These are phyloP conservation scores for Colletotrichum neosansevieriae DNA, from an alignment of 2,329 filamentous ascomycete species.

Conservation along the genomic window DNA sequence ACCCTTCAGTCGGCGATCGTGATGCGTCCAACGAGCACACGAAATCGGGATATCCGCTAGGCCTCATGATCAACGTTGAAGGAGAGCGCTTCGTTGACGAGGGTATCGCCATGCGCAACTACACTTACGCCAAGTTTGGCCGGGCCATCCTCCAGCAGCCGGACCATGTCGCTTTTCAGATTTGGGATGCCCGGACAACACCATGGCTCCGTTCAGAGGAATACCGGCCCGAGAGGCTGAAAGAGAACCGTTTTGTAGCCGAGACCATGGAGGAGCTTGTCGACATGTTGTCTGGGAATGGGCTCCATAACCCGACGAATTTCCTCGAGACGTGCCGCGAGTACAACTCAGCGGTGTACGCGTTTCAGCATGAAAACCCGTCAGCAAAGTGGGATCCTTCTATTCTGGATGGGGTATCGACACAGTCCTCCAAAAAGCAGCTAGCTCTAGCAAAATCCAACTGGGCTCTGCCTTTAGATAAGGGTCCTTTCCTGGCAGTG, in stretches of 20 bases:
- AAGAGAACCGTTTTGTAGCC: slow-evolving; percentile 58
- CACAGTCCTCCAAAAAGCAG: slow-evolving; percentile 59
- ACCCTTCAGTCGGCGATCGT: no score
- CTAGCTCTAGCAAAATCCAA: slow-evolving; percentile 71
- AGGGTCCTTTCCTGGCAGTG: slow-evolving; percentile 71
- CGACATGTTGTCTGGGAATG: slow-evolving; percentile 57
- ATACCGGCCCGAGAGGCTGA: slow-evolving; percentile 69
- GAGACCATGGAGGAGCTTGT: slow-evolving; percentile 67
- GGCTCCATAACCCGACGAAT: slow-evolving; percentile 56
- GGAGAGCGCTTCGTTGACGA: no score
- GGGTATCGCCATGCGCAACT: no score
- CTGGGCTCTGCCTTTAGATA: slow-evolving; percentile 71
- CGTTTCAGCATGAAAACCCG: slow-evolving; percentile 58
- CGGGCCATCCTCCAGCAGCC: no score
- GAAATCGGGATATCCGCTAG: no score
- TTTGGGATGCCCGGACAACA: no score
- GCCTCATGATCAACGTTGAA: no score
- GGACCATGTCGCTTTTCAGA: no score
- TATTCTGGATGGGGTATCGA: slow-evolving; percentile 71
- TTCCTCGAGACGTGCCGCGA: slow-evolving; percentile 66
- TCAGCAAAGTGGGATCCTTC: slow-evolving; percentile 67
- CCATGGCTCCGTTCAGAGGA: slow-evolving; percentile 62
- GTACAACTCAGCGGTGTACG: slow-evolving; percentile 69
- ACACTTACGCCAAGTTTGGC: no score
- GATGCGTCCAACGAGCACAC: no score